Evolutionary conservation across 352 stramenopile genomes (phyloP).

Genomic region (Pythium aristosporum): DNA sequence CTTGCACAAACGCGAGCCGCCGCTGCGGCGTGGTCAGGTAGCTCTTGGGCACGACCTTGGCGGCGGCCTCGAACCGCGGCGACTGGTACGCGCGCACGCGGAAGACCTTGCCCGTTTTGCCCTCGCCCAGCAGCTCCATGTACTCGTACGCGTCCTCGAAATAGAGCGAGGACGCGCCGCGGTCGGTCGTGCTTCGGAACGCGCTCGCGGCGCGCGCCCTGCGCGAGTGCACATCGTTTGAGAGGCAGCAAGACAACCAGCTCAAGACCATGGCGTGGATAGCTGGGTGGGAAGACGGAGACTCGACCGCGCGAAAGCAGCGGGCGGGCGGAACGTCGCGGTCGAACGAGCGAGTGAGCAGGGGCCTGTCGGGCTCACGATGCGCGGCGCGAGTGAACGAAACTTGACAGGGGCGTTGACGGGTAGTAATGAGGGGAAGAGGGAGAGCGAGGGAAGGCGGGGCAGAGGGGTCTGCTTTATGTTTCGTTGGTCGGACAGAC

Average conservation of each 20-base stretch:
- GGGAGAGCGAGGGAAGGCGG: background rate
- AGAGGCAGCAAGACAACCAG: slow-evolving; percentile 16
- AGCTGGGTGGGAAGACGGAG: too few species aligned
- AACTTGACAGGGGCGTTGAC: background rate
- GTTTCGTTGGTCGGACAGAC: too few species aligned
- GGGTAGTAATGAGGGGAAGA: background rate
- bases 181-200: slow-evolving; percentile 25
- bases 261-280: slow-evolving; percentile 5
- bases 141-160: slow-evolving; percentile 72
- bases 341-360: background rate
- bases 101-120: slow-evolving; percentile 77
- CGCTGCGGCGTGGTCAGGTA: slow-evolving; percentile 75
- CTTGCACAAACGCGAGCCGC: slow-evolving; percentile 56
- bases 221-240: slow-evolving; percentile 7
- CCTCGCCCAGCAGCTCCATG: slow-evolving; percentile 66
- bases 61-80: slow-evolving; percentile 49
- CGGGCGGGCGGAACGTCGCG: background rate
- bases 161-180: slow-evolving; percentile 23
- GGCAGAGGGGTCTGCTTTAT: background rate
- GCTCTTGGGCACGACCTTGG: slow-evolving; percentile 64
- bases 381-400: background rate
- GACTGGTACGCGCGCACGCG: slow-evolving; percentile 42
- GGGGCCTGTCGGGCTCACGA: background rate
- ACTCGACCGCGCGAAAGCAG: too few species aligned
- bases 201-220: slow-evolving; percentile 15